Evolutionary conservation across 495 filamentous ascomycete genomes (phyloP), one percentile per base, ranked within the genome.

Genomic region (Trichoderma reesei): DNA sequence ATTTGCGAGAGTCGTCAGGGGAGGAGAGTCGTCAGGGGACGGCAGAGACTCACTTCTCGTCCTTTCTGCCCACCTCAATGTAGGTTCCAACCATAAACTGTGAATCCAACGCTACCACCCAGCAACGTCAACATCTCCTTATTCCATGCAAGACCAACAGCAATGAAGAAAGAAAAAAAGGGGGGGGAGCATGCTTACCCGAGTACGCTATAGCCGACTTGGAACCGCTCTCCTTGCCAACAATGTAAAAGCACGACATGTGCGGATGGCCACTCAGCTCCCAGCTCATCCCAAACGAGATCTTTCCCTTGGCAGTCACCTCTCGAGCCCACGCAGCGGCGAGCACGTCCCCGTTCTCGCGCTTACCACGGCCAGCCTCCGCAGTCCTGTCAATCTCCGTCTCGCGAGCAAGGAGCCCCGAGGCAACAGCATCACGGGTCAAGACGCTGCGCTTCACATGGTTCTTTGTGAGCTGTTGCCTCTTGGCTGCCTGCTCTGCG

Each of bases 191-290:
- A 26, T 26, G 72, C 72, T 66, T 60, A 76, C 76, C 65, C 26
- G 65, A 61, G 68, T 69, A 75, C 11, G 64, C 68, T 11, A 67
- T 62, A 41, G 72, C 74, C n/a, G 72, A 1, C 16, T 70, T 71
- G 1, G 64, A 63, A 59, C 51, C 65, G 16, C 61, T 13, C 18
- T 70, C 71, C 7, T 65, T 33, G 1, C 67, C 68, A 5, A 60
- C 65, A 1, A 78, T 67, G 64, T 67, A 71, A 66, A 79, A 69
- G 36, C 62, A 64, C 37, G 64, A 20, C 10, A 61, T 46, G 54
- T 60, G 51, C 6, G 51, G 51, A 56, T 56, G 26, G 26, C 51
- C 26, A 33, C 16, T 60, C 16, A 6, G 31, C 38, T 9, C 31
- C 20, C 20, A 31, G 26, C 51, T 37, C 18, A 38, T 31, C 41